These are phyloP conservation scores for Saccharomycopsis fermentans DNA, from an alignment of 805 yeast species.

Conservation along the genomic window DNA sequence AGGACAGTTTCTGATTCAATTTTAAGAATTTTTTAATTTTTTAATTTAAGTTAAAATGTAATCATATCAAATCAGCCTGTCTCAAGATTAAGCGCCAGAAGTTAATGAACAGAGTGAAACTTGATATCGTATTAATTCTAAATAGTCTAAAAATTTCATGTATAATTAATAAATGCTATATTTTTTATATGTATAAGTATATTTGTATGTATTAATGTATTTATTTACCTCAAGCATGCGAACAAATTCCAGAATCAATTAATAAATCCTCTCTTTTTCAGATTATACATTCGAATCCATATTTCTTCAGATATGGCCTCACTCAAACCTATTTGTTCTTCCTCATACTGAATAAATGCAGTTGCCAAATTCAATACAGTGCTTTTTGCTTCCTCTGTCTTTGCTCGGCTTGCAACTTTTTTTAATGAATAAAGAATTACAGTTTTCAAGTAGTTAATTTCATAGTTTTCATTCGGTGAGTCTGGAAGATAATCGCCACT, in stretches of 20 bases:
- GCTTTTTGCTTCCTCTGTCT: constrained; percentile 35
- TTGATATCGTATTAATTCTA: no score
- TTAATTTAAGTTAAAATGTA: no score
- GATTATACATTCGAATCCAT: constrained; percentile 20
- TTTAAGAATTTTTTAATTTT: background rate
- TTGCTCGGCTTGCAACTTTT: constrained; percentile 43
- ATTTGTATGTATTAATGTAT: background rate
- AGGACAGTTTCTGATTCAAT: background rate
- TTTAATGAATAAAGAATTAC: constrained; percentile 36
- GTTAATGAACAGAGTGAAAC: no score
- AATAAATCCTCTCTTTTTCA: constrained; percentile 5
- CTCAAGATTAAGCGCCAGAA: background rate
- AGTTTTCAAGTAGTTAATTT: constrained; percentile 31
- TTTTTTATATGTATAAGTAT: background rate
- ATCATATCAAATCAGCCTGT: no score
- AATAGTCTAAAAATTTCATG: no score
- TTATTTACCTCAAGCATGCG: background rate
- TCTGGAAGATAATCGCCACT: background rate
- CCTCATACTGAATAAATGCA: constrained; percentile 37
- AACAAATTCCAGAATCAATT: background rate
- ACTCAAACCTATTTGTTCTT: constrained; percentile 49
- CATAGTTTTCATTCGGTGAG: constrained; percentile 6
- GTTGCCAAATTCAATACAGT: constrained; percentile 36
- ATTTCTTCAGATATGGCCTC: constrained; percentile 62
- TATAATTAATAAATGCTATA: background rate